Percentiles rank a stretch among this genome's conserved stretches.
Evolutionary conservation across 2,329 filamentous ascomycete species (phyloP).

Genomic region (Alternaria tenuissima): DNA sequence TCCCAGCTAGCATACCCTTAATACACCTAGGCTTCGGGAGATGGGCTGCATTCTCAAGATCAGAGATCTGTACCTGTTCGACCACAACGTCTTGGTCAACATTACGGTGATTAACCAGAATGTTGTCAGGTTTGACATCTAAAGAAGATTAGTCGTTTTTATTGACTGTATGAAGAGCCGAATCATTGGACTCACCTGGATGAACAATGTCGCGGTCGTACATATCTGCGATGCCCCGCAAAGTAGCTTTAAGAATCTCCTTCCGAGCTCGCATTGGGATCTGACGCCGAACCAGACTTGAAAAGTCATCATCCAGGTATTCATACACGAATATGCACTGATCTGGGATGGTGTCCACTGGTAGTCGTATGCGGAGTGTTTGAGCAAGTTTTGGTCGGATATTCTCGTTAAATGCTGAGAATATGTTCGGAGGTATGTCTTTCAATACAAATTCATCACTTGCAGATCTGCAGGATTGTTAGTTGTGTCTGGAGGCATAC

Average conservation of each 20-base stretch:
- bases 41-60: slow-evolving; percentile 48
- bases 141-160: slow-evolving; percentile 13
- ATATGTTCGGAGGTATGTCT: slow-evolving; percentile 31
- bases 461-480: slow-evolving; percentile 23
- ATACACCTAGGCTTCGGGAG: slow-evolving; percentile 43
- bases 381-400: slow-evolving; percentile 34
- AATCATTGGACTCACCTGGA: slow-evolving; percentile 24
- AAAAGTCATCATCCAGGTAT: slow-evolving; percentile 31
- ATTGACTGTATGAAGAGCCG: slow-evolving; percentile 3
- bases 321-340: slow-evolving; percentile 34
- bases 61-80: slow-evolving; percentile 34
- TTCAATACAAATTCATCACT: slow-evolving; percentile 32
- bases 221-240: slow-evolving; percentile 36
- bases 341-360: slow-evolving; percentile 28
- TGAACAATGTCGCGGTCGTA: slow-evolving; percentile 38
- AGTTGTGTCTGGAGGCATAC: slow-evolving; percentile 5
- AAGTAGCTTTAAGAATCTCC: slow-evolving; percentile 34
- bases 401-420: slow-evolving; percentile 27
- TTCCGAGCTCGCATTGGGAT: slow-evolving; percentile 25
- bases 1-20: slow-evolving; percentile 40
- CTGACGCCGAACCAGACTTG: slow-evolving; percentile 23
- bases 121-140: slow-evolving; percentile 45
- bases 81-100: slow-evolving; percentile 19
- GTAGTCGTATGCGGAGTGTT: slow-evolving; percentile 28
- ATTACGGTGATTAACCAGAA: slow-evolving; percentile 33